Base-by-base conservation (phyloP, 345 rosid genomes). In the Orychophragmus violaceus region DNA sequence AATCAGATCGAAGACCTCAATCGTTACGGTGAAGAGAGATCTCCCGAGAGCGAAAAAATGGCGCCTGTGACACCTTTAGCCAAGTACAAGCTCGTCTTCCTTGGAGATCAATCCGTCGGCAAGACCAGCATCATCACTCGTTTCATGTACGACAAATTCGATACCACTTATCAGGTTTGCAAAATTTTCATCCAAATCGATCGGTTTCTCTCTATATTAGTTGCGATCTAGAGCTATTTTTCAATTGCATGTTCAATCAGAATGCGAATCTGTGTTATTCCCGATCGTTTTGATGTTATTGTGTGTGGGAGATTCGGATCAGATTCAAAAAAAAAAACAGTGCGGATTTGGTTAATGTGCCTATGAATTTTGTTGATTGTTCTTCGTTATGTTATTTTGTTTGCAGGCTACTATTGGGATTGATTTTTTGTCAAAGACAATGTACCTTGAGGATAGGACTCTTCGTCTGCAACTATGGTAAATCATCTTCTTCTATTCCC, bases 131-230 rank as follows among this genome's bases (percentile, higher is more conserved):
- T 89, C 86, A 89, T 89, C 83, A 86, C 90, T 64, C 92, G 93
- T 64, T 89, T 89, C 89, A 89, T 89, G 96, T 89, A 89, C 85
- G 93, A 89, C 74, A 89, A 89, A 75, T 89, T 89, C 84, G 96
- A 89, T 69, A 86, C 92, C 81, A 89, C 93, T 32, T 89, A 87
- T 56, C 93, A 88, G 96, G 96, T 86, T 66, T 23, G n/a, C n/a
- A n/a, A n/a, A n/a, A n/a, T n/a, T n/a, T n/a, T n/a, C n/a, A n/a
- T n/a, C n/a, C n/a, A n/a, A n/a, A n/a, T n/a, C n/a, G n/a, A n/a
- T n/a, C n/a, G n/a, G n/a, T n/a, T n/a, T n/a, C n/a, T n/a, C n/a
- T n/a, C n/a, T n/a, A n/a, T n/a, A n/a, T n/a, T n/a, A n/a, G n/a
- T n/a, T n/a, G n/a, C 68, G 53, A 60, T 70, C 30, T 27, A 6